phyloP scores from a whole-genome alignment of 371 early-diverging fungal genomes.

The Rhizopus stolonifer region DNA sequence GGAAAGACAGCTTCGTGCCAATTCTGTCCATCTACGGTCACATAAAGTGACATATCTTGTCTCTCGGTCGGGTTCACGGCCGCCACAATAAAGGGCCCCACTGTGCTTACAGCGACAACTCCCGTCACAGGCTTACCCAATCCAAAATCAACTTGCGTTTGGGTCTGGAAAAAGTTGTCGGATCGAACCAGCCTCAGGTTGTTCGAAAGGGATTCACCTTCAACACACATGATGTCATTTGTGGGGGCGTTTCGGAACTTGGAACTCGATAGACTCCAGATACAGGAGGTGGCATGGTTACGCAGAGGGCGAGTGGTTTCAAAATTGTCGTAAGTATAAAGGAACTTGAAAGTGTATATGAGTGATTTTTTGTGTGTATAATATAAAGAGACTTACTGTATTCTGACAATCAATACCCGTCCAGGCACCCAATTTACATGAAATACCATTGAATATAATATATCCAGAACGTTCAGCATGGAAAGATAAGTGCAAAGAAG shows the following conservation, averaged over 20 bases:
- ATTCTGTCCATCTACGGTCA: slow-evolving; percentile 61
- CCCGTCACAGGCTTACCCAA: slow-evolving; percentile 50
- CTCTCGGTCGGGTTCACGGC: slow-evolving; percentile 56
- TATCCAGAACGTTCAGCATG: slow-evolving; percentile 64
- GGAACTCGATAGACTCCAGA: slow-evolving; percentile 63
- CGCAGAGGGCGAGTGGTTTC: slow-evolving; percentile 51
- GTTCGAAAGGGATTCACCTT: slow-evolving; percentile 46
- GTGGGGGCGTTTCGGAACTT: slow-evolving; percentile 54
- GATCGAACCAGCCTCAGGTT: slow-evolving; percentile 60
- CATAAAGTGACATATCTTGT: slow-evolving; percentile 55
- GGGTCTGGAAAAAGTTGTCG: slow-evolving; percentile 64
- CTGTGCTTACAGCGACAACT: slow-evolving; percentile 63
- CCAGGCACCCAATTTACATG: slow-evolving; percentile 53
- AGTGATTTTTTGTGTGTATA: too few species aligned
- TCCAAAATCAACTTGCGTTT: slow-evolving; percentile 47
- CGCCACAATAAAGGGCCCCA: slow-evolving; percentile 68
- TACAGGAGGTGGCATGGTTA: slow-evolving; percentile 58
- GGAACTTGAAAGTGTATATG: too few species aligned
- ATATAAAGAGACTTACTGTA: slow-evolving; percentile 39
- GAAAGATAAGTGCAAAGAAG: slow-evolving; percentile 53
- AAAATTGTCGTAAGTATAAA: slow-evolving; percentile 69
- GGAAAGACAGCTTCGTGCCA: slow-evolving; percentile 69
- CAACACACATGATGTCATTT: slow-evolving; percentile 69
- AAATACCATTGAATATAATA: slow-evolving; percentile 55
- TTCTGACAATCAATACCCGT: slow-evolving; percentile 45